These are phyloP conservation scores for Tulasnella sp. DNA, from an alignment of 768 basidiomycete genomes.

Conservation along the genomic window DNA sequence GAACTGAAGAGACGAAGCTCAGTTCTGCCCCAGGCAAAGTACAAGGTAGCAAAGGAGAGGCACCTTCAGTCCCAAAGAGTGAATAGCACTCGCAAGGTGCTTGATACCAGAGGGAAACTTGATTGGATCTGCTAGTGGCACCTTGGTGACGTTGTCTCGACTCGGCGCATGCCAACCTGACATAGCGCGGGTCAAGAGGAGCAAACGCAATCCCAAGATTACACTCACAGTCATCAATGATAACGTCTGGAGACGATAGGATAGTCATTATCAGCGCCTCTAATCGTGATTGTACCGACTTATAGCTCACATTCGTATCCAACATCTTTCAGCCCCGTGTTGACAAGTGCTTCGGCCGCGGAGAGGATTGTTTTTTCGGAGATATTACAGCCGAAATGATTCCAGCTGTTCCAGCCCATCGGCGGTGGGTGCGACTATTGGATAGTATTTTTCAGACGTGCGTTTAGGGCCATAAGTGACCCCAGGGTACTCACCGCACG, in stretches of 20 bases:
- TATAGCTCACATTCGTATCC: conserved; percentile 40
- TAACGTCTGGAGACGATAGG: conserved; percentile 33
- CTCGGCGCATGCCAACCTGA: conserved; percentile 31
- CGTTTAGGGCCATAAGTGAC: not conserved
- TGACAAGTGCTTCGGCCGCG: conserved; percentile 37
- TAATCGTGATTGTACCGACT: not conserved
- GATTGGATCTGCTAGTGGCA: conserved; percentile 27
- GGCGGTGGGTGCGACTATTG: not conserved
- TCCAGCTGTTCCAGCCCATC: conserved; percentile 37
- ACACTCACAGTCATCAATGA: conserved; percentile 40
- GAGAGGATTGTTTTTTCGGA: conserved; percentile 37
- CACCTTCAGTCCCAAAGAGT: conserved; percentile 31
- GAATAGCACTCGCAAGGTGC: conserved; percentile 29
- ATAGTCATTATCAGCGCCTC: not conserved
- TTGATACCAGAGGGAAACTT: conserved; percentile 31
- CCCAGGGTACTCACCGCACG: not conserved
- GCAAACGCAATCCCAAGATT: conserved; percentile 36
- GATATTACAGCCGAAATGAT: conserved; percentile 41
- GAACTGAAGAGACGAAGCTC: conserved; percentile 31
- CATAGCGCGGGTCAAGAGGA: not conserved
- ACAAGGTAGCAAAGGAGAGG: not conserved
- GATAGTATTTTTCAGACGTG: not conserved
- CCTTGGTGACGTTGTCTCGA: conserved; percentile 24
- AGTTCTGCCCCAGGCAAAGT: conserved; percentile 1
- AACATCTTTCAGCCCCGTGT: conserved; percentile 35